Evolutionary conservation across 257 asterid genomes (phyloP).

Genomic region (Leptodermis oblonga): DNA sequence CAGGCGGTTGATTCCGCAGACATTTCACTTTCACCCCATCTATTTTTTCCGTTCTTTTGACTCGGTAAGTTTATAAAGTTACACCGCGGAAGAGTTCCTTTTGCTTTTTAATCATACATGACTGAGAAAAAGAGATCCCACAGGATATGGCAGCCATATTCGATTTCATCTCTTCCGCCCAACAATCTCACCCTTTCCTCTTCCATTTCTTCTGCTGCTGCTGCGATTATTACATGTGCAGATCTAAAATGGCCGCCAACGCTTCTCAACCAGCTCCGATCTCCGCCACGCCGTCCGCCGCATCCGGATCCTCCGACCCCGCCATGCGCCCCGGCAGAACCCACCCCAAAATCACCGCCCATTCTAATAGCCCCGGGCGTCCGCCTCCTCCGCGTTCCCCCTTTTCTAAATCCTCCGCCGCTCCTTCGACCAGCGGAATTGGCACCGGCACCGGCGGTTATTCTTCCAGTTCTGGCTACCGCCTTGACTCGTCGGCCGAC

Average conservation of each 20-base stretch:
- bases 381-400: constrained; percentile 1
- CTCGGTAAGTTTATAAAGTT: not conserved
- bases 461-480: constrained; percentile 15
- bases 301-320: not conserved
- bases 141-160: not conserved
- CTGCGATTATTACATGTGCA: constrained; percentile 25
- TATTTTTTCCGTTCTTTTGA: too few relatives aligned
- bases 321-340: constrained; percentile 7
- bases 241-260: constrained; percentile 33
- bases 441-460: not conserved
- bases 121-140: too few relatives aligned
- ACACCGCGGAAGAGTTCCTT: too few relatives aligned
- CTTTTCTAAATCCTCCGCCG: too few relatives aligned
- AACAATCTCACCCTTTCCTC: not conserved
- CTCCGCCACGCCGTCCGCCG: not conserved
- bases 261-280: constrained; percentile 28
- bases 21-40: too few relatives aligned
- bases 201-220: not conserved
- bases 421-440: constrained; percentile 17
- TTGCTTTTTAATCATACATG: not conserved
- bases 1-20: too few relatives aligned
- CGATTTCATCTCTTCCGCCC: not conserved
- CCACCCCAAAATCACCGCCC: constrained; percentile 2
- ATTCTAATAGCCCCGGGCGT: not conserved
- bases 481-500: constrained; percentile 45